Percentiles rank a stretch among this genome's conserved stretches.
These are phyloP conservation scores for Lepiota venenata DNA, from an alignment of 768 basidiomycete genomes.

Conservation along the genomic window DNA sequence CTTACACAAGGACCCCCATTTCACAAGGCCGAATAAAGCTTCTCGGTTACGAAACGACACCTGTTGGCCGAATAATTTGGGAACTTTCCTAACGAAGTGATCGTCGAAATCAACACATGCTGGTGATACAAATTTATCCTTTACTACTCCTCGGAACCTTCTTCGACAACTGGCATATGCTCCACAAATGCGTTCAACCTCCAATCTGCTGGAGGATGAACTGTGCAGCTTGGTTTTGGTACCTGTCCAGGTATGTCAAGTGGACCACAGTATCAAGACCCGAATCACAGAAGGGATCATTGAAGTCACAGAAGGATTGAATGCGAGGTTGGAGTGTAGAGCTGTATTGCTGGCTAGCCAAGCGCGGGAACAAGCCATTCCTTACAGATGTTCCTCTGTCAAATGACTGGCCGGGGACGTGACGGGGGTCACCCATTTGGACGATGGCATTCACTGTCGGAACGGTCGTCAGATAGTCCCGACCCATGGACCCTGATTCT, in stretches of 20 bases:
- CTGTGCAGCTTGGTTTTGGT: slow-evolving; percentile 22
- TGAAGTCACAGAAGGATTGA: slow-evolving; percentile 22
- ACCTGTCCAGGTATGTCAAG: slow-evolving; percentile 23
- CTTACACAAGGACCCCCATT: background rate
- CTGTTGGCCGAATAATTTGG: background rate
- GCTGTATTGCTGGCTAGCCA: slow-evolving; percentile 20
- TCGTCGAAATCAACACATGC: background rate
- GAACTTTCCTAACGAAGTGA: background rate
- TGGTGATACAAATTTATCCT: background rate
- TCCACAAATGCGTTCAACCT: slow-evolving; percentile 12
- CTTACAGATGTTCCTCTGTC: slow-evolving; percentile 21
- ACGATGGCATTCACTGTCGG: slow-evolving; percentile 22
- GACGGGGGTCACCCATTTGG: slow-evolving; percentile 25
- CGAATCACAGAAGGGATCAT: slow-evolving; percentile 27
- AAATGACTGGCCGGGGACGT: slow-evolving; percentile 22
- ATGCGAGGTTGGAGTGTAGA: slow-evolving; percentile 21
- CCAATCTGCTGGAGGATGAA: slow-evolving; percentile 26
- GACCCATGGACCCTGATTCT: background rate
- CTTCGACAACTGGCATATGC: background rate
- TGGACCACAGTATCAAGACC: slow-evolving; percentile 18
- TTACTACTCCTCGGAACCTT: background rate
- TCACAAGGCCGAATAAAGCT: background rate
- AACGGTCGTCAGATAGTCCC: background rate
- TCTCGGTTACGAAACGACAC: background rate
- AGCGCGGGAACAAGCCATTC: slow-evolving; percentile 20